Conservation (phyloP, 345 rosid genomes). For the Nasturtium officinale region DNA sequence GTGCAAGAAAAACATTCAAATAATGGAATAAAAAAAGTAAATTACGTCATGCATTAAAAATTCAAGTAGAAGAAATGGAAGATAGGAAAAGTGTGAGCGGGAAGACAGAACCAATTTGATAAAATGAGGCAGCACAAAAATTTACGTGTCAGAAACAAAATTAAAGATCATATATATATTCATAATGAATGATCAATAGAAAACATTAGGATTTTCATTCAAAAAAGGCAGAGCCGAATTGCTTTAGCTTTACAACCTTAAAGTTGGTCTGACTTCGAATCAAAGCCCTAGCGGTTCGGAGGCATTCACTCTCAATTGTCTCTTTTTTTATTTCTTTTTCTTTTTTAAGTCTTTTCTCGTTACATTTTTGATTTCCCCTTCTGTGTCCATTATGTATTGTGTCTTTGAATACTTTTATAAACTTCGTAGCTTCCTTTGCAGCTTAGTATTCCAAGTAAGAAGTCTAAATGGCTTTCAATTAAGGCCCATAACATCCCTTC, state of each 20-base stretch:
- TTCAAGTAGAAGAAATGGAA: background rate
- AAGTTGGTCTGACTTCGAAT: slow-evolving; percentile 36
- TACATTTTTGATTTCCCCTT: too few relatives aligned
- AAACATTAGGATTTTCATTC: background rate
- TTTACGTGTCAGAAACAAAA: slow-evolving; percentile 6
- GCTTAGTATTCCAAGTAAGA: background rate
- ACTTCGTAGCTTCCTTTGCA: background rate
- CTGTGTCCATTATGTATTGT: too few relatives aligned
- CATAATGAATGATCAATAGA: background rate
- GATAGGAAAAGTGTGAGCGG: background rate
- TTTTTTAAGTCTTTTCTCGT: too few relatives aligned
- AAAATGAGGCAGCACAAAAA: background rate
- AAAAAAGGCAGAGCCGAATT: background rate
- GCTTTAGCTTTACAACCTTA: slow-evolving; percentile 39
- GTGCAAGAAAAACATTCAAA: slow-evolving; percentile 26
- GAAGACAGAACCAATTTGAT: slow-evolving; percentile 6
- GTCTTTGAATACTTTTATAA: background rate
- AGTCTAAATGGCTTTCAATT: background rate
- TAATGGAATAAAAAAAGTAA: background rate
- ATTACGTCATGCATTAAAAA: background rate
- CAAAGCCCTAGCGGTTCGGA: slow-evolving; percentile 25
- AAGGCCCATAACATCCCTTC: slow-evolving; percentile 1
- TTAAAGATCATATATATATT: slow-evolving; percentile 5
- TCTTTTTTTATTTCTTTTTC: background rate
- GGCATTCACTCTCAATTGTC: slow-evolving; percentile 9